phyloP scores from a whole-genome alignment of 139 green algal genomes.

The Volvox africanus region DNA sequence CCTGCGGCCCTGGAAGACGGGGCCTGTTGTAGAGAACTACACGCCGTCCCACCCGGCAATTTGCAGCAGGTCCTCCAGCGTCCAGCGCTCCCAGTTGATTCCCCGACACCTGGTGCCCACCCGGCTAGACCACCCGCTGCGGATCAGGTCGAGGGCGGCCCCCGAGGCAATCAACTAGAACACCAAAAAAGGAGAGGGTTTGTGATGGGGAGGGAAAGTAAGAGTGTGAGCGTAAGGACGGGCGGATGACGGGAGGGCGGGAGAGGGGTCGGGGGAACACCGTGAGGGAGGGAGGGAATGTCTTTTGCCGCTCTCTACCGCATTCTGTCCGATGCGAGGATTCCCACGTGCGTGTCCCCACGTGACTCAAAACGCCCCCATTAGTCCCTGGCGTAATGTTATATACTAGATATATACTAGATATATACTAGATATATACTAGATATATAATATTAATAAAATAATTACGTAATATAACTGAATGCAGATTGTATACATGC shows the following conservation, averaged over 20 bases:
- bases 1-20: no score
- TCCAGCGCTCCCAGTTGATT: slow-evolving; percentile 81
- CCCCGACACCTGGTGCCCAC: slow-evolving; percentile 68
- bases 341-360: not conserved
- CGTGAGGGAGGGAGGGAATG: not conserved
- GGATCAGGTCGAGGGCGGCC: slow-evolving; percentile 39
- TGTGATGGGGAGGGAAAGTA: not conserved
- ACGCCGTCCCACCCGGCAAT: slow-evolving; percentile 60
- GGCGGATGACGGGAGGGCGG: no score
- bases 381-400: no score
- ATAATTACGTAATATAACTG: no score
- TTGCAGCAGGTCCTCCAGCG: slow-evolving; percentile 72
- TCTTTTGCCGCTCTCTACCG: no score
- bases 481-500: no score
- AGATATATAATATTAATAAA: no score
- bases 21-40: not conserved
- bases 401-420: no score
- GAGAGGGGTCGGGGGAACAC: not conserved
- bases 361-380: no score
- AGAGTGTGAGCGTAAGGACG: not conserved
- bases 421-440: no score
- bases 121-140: slow-evolving; percentile 66
- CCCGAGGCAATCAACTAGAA: slow-evolving; percentile 55
- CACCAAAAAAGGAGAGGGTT: not conserved
- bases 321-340: not conserved